These are phyloP conservation scores for Sporothrix brasiliensis DNA, from an alignment of 2,329 filamentous ascomycete genomes.

Conservation along the genomic window DNA sequence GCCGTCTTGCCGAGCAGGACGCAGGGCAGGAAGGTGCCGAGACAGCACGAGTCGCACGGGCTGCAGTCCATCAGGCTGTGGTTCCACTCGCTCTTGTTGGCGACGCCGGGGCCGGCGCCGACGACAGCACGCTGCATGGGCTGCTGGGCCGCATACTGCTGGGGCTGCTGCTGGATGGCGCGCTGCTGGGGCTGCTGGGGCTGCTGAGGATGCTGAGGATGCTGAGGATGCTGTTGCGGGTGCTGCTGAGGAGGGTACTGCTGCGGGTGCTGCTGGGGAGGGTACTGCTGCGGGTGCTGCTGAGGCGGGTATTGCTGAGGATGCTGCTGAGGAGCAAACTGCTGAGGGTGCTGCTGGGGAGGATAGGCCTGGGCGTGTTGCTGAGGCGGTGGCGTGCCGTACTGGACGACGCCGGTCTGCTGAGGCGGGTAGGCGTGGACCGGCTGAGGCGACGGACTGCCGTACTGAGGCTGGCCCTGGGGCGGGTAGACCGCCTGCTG, in stretches of 20 bases:
- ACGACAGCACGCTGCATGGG: constrained; percentile 34
- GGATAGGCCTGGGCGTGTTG: constrained; percentile 30
- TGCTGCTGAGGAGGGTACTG: neutral
- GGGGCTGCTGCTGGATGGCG: neutral
- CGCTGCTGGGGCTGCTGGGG: constrained; percentile 18
- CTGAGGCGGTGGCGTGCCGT: constrained; percentile 33
- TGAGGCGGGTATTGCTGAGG: neutral
- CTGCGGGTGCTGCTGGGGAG: constrained; percentile 17
- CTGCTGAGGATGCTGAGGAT: neutral
- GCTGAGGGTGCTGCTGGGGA: constrained; percentile 10
- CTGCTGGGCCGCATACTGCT: constrained; percentile 31
- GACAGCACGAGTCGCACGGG: constrained; percentile 46
- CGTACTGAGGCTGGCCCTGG: constrained; percentile 29
- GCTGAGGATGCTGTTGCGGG: neutral
- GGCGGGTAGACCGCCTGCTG: constrained; percentile 8
- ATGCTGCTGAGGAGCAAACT: neutral
- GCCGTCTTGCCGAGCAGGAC: constrained; percentile 51
- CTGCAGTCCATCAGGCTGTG: constrained; percentile 48
- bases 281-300: neutral
- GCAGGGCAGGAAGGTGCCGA: constrained; percentile 50
- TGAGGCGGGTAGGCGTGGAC: constrained; percentile 33
- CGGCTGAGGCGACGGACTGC: constrained; percentile 17
- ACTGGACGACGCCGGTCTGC: constrained; percentile 31
- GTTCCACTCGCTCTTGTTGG: constrained; percentile 43
- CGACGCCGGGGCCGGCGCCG: neutral